Evolutionary conservation across 1,284 basidiomycete species (phyloP), one percentile per base, ranked within the genome.

Genomic region (Boletus calvinii): DNA sequence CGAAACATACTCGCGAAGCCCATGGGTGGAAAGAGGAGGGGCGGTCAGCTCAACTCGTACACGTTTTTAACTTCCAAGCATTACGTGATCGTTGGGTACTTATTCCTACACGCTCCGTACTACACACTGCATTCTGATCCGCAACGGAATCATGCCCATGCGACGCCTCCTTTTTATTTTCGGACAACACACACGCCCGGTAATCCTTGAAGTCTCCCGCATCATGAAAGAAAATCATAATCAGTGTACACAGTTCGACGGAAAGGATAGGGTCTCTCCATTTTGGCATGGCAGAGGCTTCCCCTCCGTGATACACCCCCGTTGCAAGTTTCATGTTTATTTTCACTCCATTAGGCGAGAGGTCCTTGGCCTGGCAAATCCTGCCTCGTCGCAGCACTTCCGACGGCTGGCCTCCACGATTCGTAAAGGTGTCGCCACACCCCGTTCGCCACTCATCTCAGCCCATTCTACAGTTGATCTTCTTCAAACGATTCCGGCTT

Each of bases 371-470:
- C 77, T 67, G 92, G 93, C 67, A 78, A 79, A 54, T 77, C 79
- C 50, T 74, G 75, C 12, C 79, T 81, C 2, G 76, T 2, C 5
- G 76, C 49, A 77, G 79, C 39, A 68, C 70, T 5, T 67, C 73
- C 3, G 71, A 74, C 6, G 72, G 74, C 11, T 94, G 92, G 92
- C 91, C 92, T n/a, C 89, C 90, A 9, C 76, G 78, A 20, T 89
- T 84, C 66, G 77, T 81, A 71, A 92, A 89, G 75, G 87, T 85
- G 37, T 40, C n/a, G n/a, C n/a, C n/a, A n/a, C n/a, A n/a, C n/a
- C n/a, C n/a, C n/a, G n/a, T n/a, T n/a, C n/a, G n/a, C 22, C 22
- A 5, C 22, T 18, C 17, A 36, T 46, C 22, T 34, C 29, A 15
- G 26, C 52, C 24, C 12, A 6, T 26, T 26, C 26, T 26, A 26